Evolutionary conservation across 78 protist genomes (phyloP), one percentile per base, ranked within the genome.

Genomic region (Ministeria vibrans): DNA sequence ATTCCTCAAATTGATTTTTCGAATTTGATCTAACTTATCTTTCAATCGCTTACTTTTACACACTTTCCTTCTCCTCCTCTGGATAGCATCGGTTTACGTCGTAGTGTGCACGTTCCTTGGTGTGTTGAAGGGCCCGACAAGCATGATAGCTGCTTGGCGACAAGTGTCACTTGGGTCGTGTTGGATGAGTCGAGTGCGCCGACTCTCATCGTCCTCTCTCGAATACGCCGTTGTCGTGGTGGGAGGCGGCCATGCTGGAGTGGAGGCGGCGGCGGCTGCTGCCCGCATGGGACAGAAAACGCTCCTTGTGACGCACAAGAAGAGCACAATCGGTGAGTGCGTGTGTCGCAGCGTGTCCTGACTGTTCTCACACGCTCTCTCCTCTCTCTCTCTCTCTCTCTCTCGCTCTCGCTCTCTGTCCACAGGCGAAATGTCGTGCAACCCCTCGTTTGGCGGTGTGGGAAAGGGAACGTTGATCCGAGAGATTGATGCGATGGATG

Each of bases 161-260:
- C n/a, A n/a, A n/a, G n/a, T n/a, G n/a, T n/a, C n/a, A n/a, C n/a
- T n/a, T n/a, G n/a, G n/a, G n/a, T n/a, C n/a, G n/a, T n/a, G n/a
- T n/a, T n/a, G n/a, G n/a, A n/a, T n/a, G n/a, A n/a, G n/a, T n/a
- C n/a, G n/a, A n/a, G n/a, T n/a, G n/a, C n/a, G n/a, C n/a, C n/a
- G n/a, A n/a, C n/a, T n/a, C n/a, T n/a, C n/a, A n/a, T n/a, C n/a
- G n/a, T n/a, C n/a, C n/a, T n/a, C n/a, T n/a, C n/a, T n/a, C n/a
- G n/a, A n/a, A n/a, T 81, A 81, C 55, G 92, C 81, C 27, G 93
- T 87, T 11, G 46, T 92, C 1, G 92, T 88, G 2, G 68, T 89
- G 39, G 97, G 96, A 18, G 98, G 95, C 34, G 98, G 98, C 18
- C 98, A 95, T 61, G 98, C 98, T 0, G 98, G 98, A 30, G 79